A percentile compares a stretch with the other conserved stretches of the same genome.
Conservation (phyloP, 2,329 filamentous ascomycete species). For the Neofusicoccum kwambonambiense region DNA sequence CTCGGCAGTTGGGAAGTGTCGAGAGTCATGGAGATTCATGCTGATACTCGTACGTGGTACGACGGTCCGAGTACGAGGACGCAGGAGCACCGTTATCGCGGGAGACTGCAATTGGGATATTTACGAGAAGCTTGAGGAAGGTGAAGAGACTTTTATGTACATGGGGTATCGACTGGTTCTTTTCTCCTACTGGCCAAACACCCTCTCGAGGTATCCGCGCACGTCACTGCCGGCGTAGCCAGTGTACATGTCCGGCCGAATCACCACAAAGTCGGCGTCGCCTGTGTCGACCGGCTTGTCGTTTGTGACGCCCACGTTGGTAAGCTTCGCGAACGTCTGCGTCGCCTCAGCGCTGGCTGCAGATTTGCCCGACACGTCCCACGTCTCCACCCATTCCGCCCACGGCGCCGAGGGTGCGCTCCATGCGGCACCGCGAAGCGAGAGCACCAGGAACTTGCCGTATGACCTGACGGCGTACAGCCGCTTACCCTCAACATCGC, state of each 20-base stretch:
- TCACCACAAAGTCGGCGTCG: not conserved
- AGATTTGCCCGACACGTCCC: conserved; percentile 2
- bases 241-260: conserved; percentile 15
- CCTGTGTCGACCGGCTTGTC: conserved; percentile 9
- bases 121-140: no score
- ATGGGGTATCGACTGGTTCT: not conserved
- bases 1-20: no score
- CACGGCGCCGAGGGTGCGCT: conserved; percentile 2
- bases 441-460: conserved; percentile 17
- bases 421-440: conserved; percentile 1
- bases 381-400: conserved; percentile 14
- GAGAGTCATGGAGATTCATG: no score
- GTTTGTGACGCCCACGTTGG: conserved; percentile 1
- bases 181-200: not conserved
- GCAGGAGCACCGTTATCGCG: no score
- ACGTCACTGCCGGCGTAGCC: conserved; percentile 15
- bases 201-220: conserved; percentile 4
- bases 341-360: not conserved
- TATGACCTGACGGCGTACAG: conserved; percentile 5
- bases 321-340: not conserved
- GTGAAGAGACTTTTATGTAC: no score
- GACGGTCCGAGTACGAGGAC: no score
- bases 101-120: no score
- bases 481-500: not conserved
- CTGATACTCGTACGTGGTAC: no score